Conservation (phyloP, 176 grass and related monocot genomes). For the Saccharum spontaneum region DNA sequence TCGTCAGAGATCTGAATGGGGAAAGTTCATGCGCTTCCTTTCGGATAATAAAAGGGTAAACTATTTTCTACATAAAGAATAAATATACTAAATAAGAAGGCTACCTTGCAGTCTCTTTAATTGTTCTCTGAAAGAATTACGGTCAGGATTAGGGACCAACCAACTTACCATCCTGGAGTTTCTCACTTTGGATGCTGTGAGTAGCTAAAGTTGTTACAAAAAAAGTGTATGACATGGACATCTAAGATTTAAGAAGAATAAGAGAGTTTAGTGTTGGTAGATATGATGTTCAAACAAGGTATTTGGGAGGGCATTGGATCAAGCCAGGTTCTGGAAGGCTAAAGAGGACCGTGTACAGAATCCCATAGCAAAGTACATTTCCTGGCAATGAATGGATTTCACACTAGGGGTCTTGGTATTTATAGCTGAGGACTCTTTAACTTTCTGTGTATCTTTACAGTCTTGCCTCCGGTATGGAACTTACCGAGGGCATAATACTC, state of each 20-base stretch:
- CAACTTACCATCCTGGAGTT: background rate
- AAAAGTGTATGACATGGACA: background rate
- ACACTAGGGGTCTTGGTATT: background rate
- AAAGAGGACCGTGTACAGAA: background rate
- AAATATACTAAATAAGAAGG: conserved; percentile 4
- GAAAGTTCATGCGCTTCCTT: conserved; percentile 54
- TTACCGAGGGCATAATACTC: background rate
- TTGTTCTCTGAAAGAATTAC: background rate
- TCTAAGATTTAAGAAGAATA: conserved; percentile 6
- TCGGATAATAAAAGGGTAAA: conserved; percentile 46
- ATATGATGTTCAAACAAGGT: background rate
- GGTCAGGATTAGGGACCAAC: background rate
- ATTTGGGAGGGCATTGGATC: background rate
- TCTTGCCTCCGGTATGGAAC: background rate
- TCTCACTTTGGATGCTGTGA: background rate
- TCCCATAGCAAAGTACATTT: background rate
- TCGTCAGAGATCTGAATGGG: conserved; percentile 60
- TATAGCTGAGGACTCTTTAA: background rate
- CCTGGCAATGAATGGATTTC: background rate
- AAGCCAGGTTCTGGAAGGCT: background rate
- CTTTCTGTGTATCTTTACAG: background rate
- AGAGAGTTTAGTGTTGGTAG: background rate
- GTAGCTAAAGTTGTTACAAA: conserved; percentile 5
- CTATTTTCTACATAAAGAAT: conserved; percentile 2
- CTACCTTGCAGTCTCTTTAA: background rate